Evolutionary conservation across 768 basidiomycete genomes (phyloP).

Genomic region (Nidularia sp.): DNA sequence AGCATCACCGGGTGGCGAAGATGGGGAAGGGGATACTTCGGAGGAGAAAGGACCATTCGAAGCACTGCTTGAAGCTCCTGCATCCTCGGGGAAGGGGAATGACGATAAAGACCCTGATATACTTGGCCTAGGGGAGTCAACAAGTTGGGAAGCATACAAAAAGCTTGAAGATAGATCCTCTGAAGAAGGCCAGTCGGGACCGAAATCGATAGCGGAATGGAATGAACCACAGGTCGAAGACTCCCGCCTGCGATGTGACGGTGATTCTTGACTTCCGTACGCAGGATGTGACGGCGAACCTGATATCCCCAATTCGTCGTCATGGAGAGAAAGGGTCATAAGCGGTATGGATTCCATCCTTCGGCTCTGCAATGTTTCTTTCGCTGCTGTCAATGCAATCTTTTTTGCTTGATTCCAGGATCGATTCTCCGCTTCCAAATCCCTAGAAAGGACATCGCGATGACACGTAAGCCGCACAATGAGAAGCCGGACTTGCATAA

Average conservation of each 20-base stretch:
- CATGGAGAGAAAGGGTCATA: slow-evolving; percentile 32
- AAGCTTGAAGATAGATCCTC: slow-evolving; percentile 32
- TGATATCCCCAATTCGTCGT: slow-evolving; percentile 9
- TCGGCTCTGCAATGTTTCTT: slow-evolving; percentile 53
- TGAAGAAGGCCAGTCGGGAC: slow-evolving; percentile 41
- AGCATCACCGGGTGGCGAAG: not conserved
- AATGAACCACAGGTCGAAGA: slow-evolving; percentile 57
- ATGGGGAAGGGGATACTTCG: no score
- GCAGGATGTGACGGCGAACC: slow-evolving; percentile 9
- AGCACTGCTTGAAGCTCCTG: slow-evolving; percentile 6
- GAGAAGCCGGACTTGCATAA: slow-evolving; percentile 69
- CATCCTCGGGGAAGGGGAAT: slow-evolving; percentile 15
- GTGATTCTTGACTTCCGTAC: slow-evolving; percentile 12
- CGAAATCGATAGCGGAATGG: slow-evolving; percentile 62
- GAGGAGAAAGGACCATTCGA: slow-evolving; percentile 4
- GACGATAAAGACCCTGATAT: slow-evolving; percentile 27
- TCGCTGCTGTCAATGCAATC: slow-evolving; percentile 72
- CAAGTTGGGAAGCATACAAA: slow-evolving; percentile 21
- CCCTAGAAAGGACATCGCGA: slow-evolving; percentile 67
- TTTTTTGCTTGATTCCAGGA: slow-evolving; percentile 64
- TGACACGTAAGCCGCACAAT: slow-evolving; percentile 71
- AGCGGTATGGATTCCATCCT: slow-evolving; percentile 26
- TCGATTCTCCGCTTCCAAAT: slow-evolving; percentile 68
- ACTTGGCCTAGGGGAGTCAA: slow-evolving; percentile 30
- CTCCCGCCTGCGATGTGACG: slow-evolving; percentile 32